Percentiles rank a stretch among this genome's conserved stretches.
These are phyloP conservation scores for Epichloe sp. DNA, from an alignment of 2,329 filamentous ascomycete species.

Conservation along the genomic window DNA sequence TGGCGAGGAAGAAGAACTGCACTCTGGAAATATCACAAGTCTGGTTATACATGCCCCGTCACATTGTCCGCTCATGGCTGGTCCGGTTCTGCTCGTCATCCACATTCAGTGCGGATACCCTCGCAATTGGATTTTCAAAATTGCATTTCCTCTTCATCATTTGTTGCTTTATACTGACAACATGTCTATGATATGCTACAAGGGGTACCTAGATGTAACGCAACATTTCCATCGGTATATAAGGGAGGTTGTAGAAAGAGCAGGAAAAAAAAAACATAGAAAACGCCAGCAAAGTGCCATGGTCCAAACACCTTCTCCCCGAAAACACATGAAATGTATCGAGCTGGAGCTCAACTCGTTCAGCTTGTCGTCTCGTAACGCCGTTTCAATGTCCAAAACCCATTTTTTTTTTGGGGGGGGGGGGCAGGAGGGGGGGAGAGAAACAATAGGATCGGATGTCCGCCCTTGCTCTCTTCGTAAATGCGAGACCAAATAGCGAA, in stretches of 20 bases:
- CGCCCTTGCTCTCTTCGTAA: neutral
- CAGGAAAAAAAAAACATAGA: neutral
- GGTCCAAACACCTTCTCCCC: neutral
- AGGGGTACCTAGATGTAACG: neutral
- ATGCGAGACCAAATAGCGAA: neutral
- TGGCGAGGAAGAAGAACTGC: neutral
- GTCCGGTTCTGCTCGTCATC: too few relatives aligned
- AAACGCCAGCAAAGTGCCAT: neutral
- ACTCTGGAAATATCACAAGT: too few relatives aligned
- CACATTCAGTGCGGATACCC: too few relatives aligned
- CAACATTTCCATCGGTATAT: neutral
- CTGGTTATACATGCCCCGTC: too few relatives aligned
- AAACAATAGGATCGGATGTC: neutral
- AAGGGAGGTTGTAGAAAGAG: neutral
- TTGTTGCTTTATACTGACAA: neutral
- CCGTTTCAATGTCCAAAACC: neutral
- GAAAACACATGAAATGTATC: neutral
- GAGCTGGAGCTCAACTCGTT: neutral
- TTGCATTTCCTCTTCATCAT: neutral
- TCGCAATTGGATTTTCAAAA: too few relatives aligned
- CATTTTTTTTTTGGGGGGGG: too few relatives aligned
- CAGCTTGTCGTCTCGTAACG: neutral
- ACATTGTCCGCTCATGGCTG: too few relatives aligned
- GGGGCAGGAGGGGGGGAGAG: neutral
- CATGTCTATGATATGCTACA: neutral